A percentile compares a stretch with the other conserved stretches of the same genome.
These are phyloP conservation scores for Zanthoxylum bungeanum DNA, from an alignment of 345 rosid species.

Conservation along the genomic window DNA sequence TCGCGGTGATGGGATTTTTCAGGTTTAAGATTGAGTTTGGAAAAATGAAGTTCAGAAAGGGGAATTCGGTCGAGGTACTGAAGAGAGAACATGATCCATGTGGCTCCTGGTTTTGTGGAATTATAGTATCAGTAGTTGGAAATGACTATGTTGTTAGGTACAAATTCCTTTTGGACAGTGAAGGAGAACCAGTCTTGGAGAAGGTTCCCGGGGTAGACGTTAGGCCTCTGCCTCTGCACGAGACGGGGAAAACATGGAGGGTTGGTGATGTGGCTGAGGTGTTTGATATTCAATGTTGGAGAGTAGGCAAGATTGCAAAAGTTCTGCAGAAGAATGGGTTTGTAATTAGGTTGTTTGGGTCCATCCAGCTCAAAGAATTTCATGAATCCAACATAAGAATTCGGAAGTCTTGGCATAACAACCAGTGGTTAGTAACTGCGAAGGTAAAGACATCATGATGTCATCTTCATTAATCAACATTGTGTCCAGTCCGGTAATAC, in stretches of 20 bases:
- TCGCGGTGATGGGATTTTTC: background rate
- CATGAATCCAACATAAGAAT: conserved; percentile 27
- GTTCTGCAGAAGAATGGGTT: conserved; percentile 20
- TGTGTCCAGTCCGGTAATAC: background rate
- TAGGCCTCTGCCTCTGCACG: conserved; percentile 30
- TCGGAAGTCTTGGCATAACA: conserved; percentile 30
- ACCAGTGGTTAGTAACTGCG: conserved; percentile 27
- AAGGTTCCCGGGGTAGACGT: conserved; percentile 26
- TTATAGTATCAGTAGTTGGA: conserved; percentile 22
- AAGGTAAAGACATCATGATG: conserved; percentile 30
- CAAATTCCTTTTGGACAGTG: conserved; percentile 10
- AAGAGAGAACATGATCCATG: conserved; percentile 32
- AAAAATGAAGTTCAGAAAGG: conserved; percentile 27
- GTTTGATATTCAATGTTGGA: conserved; percentile 37
- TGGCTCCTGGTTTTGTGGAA: conserved; percentile 39
- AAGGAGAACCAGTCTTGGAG: conserved; percentile 23
- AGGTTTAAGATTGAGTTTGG: conserved; percentile 10
- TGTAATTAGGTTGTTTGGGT: conserved; percentile 35
- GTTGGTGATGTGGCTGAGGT: conserved; percentile 38
- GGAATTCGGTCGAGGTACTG: conserved; percentile 31
- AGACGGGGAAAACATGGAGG: conserved; percentile 25
- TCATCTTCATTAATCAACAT: background rate
- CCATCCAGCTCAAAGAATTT: conserved; percentile 35
- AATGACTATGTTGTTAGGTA: conserved; percentile 26
- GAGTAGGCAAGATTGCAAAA: conserved; percentile 33